Percentiles rank a stretch among this genome's conserved stretches.
Conservation (phyloP, 495 filamentous ascomycete genomes). For the Terfezia boudieri region DNA sequence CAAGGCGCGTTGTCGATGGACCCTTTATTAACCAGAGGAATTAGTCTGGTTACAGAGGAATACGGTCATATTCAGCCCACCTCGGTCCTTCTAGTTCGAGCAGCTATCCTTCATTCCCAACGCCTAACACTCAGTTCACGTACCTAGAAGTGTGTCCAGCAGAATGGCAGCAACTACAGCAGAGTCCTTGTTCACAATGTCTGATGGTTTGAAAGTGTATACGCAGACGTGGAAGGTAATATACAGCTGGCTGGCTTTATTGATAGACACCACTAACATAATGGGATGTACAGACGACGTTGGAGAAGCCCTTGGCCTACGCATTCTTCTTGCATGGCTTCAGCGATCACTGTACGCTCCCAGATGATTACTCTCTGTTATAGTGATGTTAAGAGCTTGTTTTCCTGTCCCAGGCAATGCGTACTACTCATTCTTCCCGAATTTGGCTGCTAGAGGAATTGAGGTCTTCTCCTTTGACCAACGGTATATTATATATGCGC, state of each 20-base stretch:
- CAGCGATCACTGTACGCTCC: slow-evolving; percentile 43
- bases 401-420: slow-evolving; percentile 27
- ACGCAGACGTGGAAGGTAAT: slow-evolving; percentile 71
- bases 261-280: no score
- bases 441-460: slow-evolving; percentile 47
- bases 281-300: slow-evolving; percentile 19
- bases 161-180: neutral
- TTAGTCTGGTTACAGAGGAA: no score
- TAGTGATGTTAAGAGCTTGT: neutral
- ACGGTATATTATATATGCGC: slow-evolving; percentile 22
- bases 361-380: neutral
- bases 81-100: no score
- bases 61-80: no score
- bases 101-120: no score
- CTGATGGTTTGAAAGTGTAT: slow-evolving; percentile 42
- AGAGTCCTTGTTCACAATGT: slow-evolving; percentile 3
- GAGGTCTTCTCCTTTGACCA: slow-evolving; percentile 59
- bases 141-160: neutral
- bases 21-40: no score
- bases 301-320: slow-evolving; percentile 34
- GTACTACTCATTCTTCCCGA: slow-evolving; percentile 45
- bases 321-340: slow-evolving; percentile 70
- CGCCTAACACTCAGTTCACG: no score
- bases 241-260: slow-evolving; percentile 1
- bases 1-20: no score